phyloP scores from a whole-genome alignment of 1,284 basidiomycete genomes.

The Caloboletus firmus region DNA sequence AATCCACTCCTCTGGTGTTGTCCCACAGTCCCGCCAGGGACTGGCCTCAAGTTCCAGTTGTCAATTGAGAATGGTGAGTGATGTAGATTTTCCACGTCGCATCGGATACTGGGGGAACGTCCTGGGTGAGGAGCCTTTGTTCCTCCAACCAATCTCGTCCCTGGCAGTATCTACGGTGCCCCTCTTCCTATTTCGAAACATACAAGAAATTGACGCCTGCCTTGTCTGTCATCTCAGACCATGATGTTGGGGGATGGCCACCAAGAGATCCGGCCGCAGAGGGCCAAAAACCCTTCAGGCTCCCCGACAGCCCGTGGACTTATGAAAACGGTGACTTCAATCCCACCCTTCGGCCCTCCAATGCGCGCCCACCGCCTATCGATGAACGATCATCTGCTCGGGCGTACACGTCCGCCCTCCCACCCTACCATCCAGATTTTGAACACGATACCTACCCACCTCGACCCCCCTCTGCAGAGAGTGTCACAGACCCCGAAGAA shows the following conservation, averaged over 20 bases:
- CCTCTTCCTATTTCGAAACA: background rate
- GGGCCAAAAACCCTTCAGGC: conserved; percentile 43
- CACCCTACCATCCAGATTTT: conserved; percentile 76
- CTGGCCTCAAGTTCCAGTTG: conserved; percentile 77
- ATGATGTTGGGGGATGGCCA: conserved; percentile 48
- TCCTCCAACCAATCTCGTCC: background rate
- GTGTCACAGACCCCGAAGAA: conserved; percentile 39
- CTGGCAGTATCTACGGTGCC: conserved; percentile 6
- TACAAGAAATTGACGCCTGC: conserved; percentile 5
- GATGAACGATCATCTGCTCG: conserved; percentile 20
- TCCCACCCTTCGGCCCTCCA: conserved; percentile 68
- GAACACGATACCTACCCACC: conserved; percentile 30
- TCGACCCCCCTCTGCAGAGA: conserved; percentile 36
- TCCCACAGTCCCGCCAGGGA: conserved; percentile 64
- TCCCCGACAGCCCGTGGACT: conserved; percentile 76
- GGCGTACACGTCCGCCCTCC: conserved; percentile 49
- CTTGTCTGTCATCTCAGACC: conserved; percentile 9
- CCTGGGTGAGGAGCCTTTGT: conserved; percentile 10
- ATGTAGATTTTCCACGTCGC: conserved; percentile 40
- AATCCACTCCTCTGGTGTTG: conserved; percentile 83
- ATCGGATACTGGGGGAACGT: conserved; percentile 11
- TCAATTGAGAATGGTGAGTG: conserved; percentile 78
- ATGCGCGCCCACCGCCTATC: conserved; percentile 35
- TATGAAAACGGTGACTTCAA: conserved; percentile 77
- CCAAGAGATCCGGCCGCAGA: conserved; percentile 52